phyloP scores from a whole-genome alignment of 2,329 filamentous ascomycete species.

The Dactylonectria estremocensis region DNA sequence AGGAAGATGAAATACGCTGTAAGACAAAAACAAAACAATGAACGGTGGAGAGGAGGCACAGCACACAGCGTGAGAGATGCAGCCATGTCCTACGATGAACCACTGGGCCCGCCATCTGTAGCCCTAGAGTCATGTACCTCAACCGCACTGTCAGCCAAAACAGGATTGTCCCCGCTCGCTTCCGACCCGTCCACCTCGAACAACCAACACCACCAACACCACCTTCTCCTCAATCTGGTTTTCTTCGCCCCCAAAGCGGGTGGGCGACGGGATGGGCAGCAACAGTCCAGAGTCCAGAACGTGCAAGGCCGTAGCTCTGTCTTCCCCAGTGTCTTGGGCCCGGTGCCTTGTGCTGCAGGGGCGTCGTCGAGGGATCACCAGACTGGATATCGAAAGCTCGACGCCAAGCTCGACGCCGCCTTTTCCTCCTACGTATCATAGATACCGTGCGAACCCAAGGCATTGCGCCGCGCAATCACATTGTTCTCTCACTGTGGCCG shows the following conservation, averaged over 20 bases:
- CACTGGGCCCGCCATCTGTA: not conserved
- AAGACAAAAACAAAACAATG: not conserved
- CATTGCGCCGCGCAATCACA: constrained; percentile 3
- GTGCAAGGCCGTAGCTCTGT: constrained; percentile 1
- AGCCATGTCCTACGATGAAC: not conserved
- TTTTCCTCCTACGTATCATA: not conserved
- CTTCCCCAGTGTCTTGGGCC: not conserved
- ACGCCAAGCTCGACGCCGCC: not conserved
- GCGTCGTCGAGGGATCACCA: not conserved
- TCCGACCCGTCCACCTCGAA: not conserved
- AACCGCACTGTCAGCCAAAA: not conserved
- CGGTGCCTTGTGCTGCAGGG: constrained; percentile 6
- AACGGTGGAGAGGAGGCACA: not conserved
- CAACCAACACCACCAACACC: too few species aligned
- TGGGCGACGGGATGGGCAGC: not conserved
- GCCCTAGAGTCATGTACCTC: not conserved
- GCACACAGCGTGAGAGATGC: not conserved
- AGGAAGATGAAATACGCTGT: not conserved
- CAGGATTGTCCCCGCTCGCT: not conserved
- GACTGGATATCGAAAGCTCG: not conserved
- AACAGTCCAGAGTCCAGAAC: constrained; percentile 7
- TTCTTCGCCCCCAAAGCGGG: not conserved
- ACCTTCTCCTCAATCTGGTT: constrained; percentile 6
- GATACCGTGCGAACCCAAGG: constrained; percentile 2
- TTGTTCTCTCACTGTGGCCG: not conserved